These are phyloP conservation scores for Centella asiatica DNA, from an alignment of 129 eudicot genomes.

Conservation along the genomic window DNA sequence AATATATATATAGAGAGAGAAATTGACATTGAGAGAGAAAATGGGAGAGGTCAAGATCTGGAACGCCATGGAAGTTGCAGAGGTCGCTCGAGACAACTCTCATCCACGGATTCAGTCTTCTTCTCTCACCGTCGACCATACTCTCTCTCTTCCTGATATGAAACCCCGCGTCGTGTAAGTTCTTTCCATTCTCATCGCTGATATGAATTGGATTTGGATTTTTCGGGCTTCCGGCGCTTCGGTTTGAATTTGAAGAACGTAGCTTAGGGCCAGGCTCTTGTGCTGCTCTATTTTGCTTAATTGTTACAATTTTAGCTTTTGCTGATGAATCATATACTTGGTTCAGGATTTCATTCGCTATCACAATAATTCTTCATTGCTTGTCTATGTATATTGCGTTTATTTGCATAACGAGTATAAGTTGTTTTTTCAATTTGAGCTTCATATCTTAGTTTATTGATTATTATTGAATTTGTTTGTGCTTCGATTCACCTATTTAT, in stretches of 20 bases:
- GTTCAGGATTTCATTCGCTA: too few relatives aligned
- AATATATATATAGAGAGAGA: not conserved
- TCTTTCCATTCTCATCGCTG: too few relatives aligned
- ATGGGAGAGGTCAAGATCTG: conserved; percentile 40
- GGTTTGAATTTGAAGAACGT: conserved; percentile 1
- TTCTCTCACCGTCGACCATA: conserved; percentile 60
- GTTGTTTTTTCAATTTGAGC: not conserved
- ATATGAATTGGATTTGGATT: too few relatives aligned
- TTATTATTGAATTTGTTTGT: not conserved
- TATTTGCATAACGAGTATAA: not conserved
- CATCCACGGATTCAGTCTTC: conserved; percentile 50
- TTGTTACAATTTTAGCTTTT: too few relatives aligned
- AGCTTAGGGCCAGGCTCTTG: not conserved
- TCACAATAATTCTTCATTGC: too few relatives aligned
- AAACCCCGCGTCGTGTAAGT: conserved; percentile 59
- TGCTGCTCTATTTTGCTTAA: too few relatives aligned
- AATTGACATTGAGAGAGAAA: not conserved
- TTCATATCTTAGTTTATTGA: not conserved
- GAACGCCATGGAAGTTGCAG: conserved; percentile 63
- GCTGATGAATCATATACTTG: too few relatives aligned
- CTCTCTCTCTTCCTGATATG: conserved; percentile 62
- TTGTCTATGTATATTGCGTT: too few relatives aligned
- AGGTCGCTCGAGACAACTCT: conserved; percentile 28
- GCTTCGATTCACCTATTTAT: too few relatives aligned
- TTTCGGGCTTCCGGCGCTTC: conserved; percentile 13